Evolutionary conservation across 1,284 basidiomycete species (phyloP).

Genomic region (Sanghuangporus baumii): DNA sequence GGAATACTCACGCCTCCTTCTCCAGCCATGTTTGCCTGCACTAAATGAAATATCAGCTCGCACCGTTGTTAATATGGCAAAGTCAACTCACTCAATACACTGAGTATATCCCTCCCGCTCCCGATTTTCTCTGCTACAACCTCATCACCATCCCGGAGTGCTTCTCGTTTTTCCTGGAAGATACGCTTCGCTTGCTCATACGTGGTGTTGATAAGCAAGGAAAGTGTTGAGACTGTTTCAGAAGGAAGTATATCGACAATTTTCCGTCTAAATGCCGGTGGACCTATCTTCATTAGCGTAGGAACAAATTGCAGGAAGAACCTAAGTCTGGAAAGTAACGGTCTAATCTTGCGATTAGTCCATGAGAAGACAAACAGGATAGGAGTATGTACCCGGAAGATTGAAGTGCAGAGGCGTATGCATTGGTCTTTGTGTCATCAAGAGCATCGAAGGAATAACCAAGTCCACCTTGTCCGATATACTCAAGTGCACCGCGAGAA

Average conservation of each 20-base stretch:
- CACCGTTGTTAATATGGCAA: too few species aligned
- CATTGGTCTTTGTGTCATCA: constrained; percentile 6
- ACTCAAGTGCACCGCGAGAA: constrained; percentile 31
- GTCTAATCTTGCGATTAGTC: neutral
- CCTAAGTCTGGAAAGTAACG: neutral
- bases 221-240: neutral
- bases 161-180: constrained; percentile 20
- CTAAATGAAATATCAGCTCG: constrained; percentile 17
- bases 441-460: constrained; percentile 33
- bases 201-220: neutral
- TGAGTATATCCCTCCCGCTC: constrained; percentile 29
- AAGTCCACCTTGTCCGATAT: constrained; percentile 31
- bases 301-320: neutral
- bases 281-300: neutral
- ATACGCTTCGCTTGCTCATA: neutral
- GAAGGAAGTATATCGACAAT: constrained; percentile 12
- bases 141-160: constrained; percentile 21
- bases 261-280: constrained; percentile 6
- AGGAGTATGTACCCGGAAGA: neutral
- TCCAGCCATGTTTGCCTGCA: constrained; percentile 27
- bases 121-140: constrained; percentile 21
- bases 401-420: constrained; percentile 7
- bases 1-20: constrained; percentile 25
- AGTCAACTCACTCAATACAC: constrained; percentile 25
- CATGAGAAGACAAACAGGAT: neutral